These are phyloP conservation scores for Chloromonas sp. DNA, from an alignment of 163 green algal species.

Conservation along the genomic window DNA sequence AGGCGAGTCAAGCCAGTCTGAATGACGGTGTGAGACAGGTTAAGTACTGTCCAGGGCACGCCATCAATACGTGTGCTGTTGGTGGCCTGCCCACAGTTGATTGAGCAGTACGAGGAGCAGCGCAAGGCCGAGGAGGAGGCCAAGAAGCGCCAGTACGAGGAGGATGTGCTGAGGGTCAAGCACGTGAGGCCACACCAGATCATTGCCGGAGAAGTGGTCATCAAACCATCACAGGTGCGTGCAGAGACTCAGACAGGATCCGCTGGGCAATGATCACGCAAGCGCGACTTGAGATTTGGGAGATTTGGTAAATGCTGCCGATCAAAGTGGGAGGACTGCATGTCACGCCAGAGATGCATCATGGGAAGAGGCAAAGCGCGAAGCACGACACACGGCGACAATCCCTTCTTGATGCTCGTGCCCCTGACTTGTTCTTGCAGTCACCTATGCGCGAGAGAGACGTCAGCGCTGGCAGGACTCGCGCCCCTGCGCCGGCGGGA, in stretches of 20 bases:
- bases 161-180: constrained; percentile 9
- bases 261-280: no score
- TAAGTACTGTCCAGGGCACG: neutral
- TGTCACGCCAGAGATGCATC: no score
- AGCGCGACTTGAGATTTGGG: no score
- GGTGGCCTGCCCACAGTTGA: neutral
- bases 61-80: neutral
- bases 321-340: no score
- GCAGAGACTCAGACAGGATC: no score
- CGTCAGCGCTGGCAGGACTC: neutral
- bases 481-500: neutral
- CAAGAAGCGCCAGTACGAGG: constrained; percentile 11
- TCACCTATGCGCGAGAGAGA: neutral
- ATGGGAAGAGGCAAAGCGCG: no score
- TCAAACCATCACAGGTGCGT: neutral
- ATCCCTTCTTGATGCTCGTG: no score
- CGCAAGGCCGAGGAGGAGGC: constrained; percentile 21
- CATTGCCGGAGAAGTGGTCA: constrained; percentile 20
- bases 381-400: no score
- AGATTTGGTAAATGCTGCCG: no score
- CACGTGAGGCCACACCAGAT: constrained; percentile 22
- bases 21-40: neutral
- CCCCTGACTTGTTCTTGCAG: neutral
- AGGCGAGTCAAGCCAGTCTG: no score
- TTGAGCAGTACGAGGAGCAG: constrained; percentile 27